Conservation (phyloP, 129 eudicot genomes). For the Escallonia herrerae region DNA sequence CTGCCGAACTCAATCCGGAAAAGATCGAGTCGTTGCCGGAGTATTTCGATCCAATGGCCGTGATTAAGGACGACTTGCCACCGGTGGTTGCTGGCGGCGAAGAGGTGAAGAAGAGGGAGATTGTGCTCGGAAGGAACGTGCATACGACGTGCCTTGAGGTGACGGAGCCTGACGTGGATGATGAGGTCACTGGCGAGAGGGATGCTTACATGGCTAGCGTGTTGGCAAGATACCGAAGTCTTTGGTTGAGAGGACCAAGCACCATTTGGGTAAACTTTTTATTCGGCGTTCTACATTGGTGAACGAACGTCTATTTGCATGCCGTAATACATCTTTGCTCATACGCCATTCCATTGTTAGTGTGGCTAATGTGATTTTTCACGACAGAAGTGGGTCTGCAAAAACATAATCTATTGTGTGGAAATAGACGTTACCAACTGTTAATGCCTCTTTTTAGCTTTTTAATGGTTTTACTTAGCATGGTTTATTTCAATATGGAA, state of each 20-base stretch:
- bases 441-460: too few species aligned
- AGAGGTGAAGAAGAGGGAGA: slow-evolving; percentile 32
- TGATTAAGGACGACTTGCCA: slow-evolving; percentile 18
- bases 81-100: slow-evolving; percentile 11
- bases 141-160: slow-evolving; percentile 42
- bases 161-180: slow-evolving; percentile 62
- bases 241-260: slow-evolving; percentile 51
- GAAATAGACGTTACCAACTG: too few species aligned
- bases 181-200: slow-evolving; percentile 56
- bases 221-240: slow-evolving; percentile 50
- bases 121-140: slow-evolving; percentile 54
- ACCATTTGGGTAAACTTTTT: slow-evolving; percentile 38
- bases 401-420: too few species aligned
- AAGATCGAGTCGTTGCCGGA: slow-evolving; percentile 18
- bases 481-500: too few species aligned
- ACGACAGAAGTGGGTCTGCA: too few species aligned
- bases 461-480: too few species aligned
- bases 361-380: too few species aligned
- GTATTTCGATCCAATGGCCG: slow-evolving; percentile 22
- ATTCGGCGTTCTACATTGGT: too few species aligned
- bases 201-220: slow-evolving; percentile 62
- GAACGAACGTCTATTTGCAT: too few species aligned
- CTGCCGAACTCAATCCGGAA: slow-evolving; percentile 3
- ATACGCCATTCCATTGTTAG: too few species aligned
- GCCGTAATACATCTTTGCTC: too few species aligned